Conservation (phyloP, 768 basidiomycete genomes). For the Collybia sordida region DNA sequence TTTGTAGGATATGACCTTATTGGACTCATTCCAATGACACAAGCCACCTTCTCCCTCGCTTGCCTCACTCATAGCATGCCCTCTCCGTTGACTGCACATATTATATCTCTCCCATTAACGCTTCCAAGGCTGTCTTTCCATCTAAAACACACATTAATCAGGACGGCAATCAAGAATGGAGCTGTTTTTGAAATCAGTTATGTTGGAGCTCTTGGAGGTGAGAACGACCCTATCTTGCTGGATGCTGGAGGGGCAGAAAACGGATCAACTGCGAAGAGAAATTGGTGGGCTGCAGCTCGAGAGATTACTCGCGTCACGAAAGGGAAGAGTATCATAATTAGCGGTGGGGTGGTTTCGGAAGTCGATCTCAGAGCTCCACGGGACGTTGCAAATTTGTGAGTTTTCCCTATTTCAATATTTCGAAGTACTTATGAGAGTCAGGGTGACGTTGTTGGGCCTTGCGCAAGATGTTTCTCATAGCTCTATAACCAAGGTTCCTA, state of each 20-base stretch:
- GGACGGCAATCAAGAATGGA: conserved; percentile 79
- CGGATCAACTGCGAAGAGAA: conserved; percentile 59
- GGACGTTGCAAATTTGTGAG: conserved; percentile 78
- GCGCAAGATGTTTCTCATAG: conserved; percentile 68
- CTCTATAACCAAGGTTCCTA: conserved; percentile 57
- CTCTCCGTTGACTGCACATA: conserved; percentile 73
- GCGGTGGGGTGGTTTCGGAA: conserved; percentile 61
- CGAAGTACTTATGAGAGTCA: conserved; percentile 22
- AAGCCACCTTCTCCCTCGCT: conserved; percentile 70
- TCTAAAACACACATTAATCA: conserved; percentile 80
- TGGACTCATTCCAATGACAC: conserved; percentile 71
- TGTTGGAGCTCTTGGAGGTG: conserved; percentile 68
- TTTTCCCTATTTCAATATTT: conserved; percentile 2
- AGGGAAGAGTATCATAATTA: conserved; percentile 73
- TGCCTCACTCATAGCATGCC: conserved; percentile 80
- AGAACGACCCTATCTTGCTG: conserved; percentile 44
- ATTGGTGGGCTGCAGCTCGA: conserved; percentile 82
- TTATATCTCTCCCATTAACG: conserved; percentile 79
- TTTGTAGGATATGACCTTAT: conserved; percentile 76
- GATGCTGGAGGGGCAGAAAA: conserved; percentile 51
- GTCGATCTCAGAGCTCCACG: conserved; percentile 67
- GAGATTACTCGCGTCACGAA: conserved; percentile 81
- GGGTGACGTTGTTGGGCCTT: conserved; percentile 66
- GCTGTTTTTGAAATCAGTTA: conserved; percentile 83
- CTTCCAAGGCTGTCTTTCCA: conserved; percentile 77